Evolutionary conservation across 257 asterid genomes (phyloP), one percentile per base, ranked within the genome.

Genomic region (Leptodermis oblonga): DNA sequence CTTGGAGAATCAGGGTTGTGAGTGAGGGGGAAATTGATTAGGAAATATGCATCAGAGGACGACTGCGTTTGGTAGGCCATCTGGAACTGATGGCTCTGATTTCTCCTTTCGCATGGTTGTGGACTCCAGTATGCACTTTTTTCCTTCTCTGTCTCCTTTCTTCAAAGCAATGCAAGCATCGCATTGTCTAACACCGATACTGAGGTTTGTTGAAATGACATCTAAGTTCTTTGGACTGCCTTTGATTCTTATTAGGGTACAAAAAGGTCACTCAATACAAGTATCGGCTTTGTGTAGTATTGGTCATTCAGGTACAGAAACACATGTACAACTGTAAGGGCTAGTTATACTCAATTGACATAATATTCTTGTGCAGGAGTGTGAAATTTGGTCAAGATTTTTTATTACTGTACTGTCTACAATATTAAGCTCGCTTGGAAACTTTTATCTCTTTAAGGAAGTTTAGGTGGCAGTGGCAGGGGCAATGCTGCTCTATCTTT

Each of bases 81-180:
- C 87, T n/a, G 96, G 97, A 55, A 88, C 96, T 3, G 99, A 93
- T 48, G 96, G 99, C 36, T 90, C 94, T 34, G 99, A 90, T 84
- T 93, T 84, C 80, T 88, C 96, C 48, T 90, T 79, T 72, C 96
- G 99, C 70, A 93, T 93, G 99, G 97, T 90, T 65, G 96, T 93
- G 52, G 97, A 93, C 78, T 87, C 96, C 41, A 85, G 99, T 88
- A 84, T 3, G 84, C 34, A 54, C 26, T 20, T 36, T 23, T 25
- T 3, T 42, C 7, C 42, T 36, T 37, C 51, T 3, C 10, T 18
- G 31, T 58, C 42, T 26, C 20, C 20, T 41, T 61, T 60, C 15
- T 37, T 52, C 53, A 5, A 34, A 31, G 20, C 60, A 68, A 23
- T 31, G 3, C 5, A 30, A 31, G 20, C 22, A 30, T 48, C 17